Base-by-base conservation (phyloP, 2,329 filamentous ascomycete genomes). In the Immersiporthe knoxdaviesiana region DNA sequence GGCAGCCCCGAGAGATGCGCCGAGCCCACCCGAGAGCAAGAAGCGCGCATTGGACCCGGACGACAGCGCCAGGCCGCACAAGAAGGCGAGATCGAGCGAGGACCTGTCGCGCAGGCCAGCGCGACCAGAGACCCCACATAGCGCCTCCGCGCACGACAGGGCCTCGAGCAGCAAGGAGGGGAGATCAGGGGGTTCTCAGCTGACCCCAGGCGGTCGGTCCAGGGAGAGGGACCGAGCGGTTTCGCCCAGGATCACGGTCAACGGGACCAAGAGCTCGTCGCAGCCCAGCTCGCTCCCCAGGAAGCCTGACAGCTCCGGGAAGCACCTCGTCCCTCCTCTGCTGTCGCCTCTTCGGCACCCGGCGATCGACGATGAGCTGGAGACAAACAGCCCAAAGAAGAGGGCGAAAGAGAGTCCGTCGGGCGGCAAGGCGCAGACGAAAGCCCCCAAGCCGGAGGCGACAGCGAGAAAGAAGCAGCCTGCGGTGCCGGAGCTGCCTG, bases 321-420 rank as follows among this genome's bases (percentile, higher is more conserved):
- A 82, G 71, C 72, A 81, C 35, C 76, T 78, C 32, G 79, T 88
- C 8, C 86, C 86, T 11, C 84, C 83, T 2, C 73, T 88, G 39
- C 74, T 88, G 18, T 88, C 86, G 0, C 86, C 86, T 1, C 77
- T 87, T 0, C 82, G 81, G 47, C 63, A 66, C 24, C 78, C 87
- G 14, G 80, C 79, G 50, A 79, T 84, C 35, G 82, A 83, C 44
- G 79, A 80, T 27, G 74, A 80, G 56, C 74, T 77, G 21, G 76
- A 78, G 68, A 73, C 35, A 65, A 74, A 68, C 70, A 74, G 56
- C 65, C 68, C 66, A 68, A 75, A 63, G 75, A 74, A 71, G 77
- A 73, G 75, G 74, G 71, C 74, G 76, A 65, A 74, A 74, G 72
- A 82, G 78, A 75, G 81, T 76, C 71, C 76, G 73, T 54, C 70